Conservation (phyloP, 805 yeast genomes). For the Naumovozyma castellii region DNA sequence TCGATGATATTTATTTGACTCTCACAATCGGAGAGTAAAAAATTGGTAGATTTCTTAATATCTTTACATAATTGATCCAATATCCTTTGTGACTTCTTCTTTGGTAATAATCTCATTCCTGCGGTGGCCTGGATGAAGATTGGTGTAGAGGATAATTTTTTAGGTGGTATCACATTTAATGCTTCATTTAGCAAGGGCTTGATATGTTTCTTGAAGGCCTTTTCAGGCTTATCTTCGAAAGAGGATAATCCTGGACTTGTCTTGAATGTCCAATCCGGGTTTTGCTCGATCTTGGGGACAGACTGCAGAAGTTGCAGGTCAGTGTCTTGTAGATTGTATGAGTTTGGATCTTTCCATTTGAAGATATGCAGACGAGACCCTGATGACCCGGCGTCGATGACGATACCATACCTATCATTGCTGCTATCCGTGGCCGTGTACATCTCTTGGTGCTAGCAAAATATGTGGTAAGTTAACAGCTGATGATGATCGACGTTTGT, state of each 20-base stretch:
- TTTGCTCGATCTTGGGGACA: slow-evolving; percentile 60
- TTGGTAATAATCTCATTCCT: slow-evolving; percentile 78
- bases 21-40: slow-evolving; percentile 45
- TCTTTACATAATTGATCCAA: slow-evolving; percentile 51
- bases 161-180: slow-evolving; percentile 54
- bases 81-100: slow-evolving; percentile 42
- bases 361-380: slow-evolving; percentile 86
- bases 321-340: slow-evolving; percentile 6
- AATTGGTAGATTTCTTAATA: slow-evolving; percentile 46
- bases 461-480: too few relatives aligned
- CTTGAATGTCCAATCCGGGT: slow-evolving; percentile 60
- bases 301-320: slow-evolving; percentile 35
- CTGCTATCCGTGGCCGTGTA: slow-evolving; percentile 1
- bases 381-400: slow-evolving; percentile 90
- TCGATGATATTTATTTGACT: slow-evolving; percentile 78
- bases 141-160: slow-evolving; percentile 60
- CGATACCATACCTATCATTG: slow-evolving; percentile 58
- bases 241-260: slow-evolving; percentile 79
- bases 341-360: slow-evolving; percentile 55
- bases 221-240: slow-evolving; percentile 42
- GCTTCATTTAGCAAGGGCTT: slow-evolving; percentile 60
- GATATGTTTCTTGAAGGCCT: slow-evolving; percentile 67
- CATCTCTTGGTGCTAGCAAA: too few relatives aligned
- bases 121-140: slow-evolving; percentile 91
- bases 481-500: too few relatives aligned